Evolutionary conservation across 495 filamentous ascomycete species (phyloP), one percentile per base, ranked within the genome.

Genomic region (Jackrogersella minutella): DNA sequence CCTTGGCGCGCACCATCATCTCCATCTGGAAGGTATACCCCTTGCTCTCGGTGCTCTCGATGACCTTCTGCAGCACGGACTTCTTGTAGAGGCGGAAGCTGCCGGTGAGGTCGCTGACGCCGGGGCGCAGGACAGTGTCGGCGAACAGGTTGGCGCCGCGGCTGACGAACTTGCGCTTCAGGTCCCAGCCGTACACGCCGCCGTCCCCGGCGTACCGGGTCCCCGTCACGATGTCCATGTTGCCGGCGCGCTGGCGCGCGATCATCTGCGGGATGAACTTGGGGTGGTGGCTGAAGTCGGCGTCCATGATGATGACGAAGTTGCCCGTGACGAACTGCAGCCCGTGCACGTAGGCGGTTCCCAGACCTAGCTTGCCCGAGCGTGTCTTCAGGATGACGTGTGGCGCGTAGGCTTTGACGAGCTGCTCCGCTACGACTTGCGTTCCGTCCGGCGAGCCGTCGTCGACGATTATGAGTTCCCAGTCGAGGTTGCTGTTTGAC

Each of bases 11-110:
- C 3, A 96, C 92, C 70, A 84, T 84, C 70, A 86, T 77, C 83
- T 97, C 95, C 95, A 99, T 98, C 87, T 99, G 95, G 84, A 98
- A 98, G 22, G 91, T 94, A 75, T 97, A 99, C 13, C 95, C 95
- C 77, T 97, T 93, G 70, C 91, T 94, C 79, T 96, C 88, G 37
- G 93, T 97, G 73, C 87, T 90, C 73, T 81, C 80, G 67, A 99
- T 97, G 50, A 97, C 91, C 81, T 91, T 91, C 78, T 97, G 85
- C 70, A 99, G 79, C 62, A 97, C 91, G 49, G 79, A 79, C 81
- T 90, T 91, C 88, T 96, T 97, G 76, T 99, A 99, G 77, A 99
- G 73, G 53, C 95, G 81, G 78, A 97, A 99, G 72, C 90, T 93
- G 22, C 95, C 95, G 54, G 95, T 99, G 75, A 99, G 77, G 74